Conservation (phyloP, 306 rosid genomes). For the Comarum palustre region DNA sequence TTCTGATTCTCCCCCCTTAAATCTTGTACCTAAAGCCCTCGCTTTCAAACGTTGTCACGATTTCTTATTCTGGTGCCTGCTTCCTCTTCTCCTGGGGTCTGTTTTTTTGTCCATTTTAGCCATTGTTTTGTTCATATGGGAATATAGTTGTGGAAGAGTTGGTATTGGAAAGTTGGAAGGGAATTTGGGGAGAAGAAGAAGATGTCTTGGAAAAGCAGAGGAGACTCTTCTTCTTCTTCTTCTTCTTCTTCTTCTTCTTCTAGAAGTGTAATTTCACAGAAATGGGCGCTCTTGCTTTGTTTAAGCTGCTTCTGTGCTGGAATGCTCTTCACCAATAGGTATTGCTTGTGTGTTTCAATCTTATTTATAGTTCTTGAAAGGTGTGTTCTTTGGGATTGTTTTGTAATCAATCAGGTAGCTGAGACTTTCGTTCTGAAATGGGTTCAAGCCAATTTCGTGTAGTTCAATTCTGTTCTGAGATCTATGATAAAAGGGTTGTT, state of each 20-base stretch:
- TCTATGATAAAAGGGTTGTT: slow-evolving; percentile 3
- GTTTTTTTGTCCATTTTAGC: slow-evolving; percentile 13
- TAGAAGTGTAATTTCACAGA: slow-evolving; percentile 52
- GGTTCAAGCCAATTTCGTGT: not conserved
- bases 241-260: slow-evolving; percentile 56
- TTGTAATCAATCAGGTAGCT: not conserved
- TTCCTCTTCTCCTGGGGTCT: slow-evolving; percentile 13
- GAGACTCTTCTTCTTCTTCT: slow-evolving; percentile 62
- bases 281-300: slow-evolving; percentile 78
- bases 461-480: slow-evolving; percentile 13
- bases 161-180: slow-evolving; percentile 13
- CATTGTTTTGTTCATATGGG: slow-evolving; percentile 33
- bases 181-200: slow-evolving; percentile 18
- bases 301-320: slow-evolving; percentile 83
- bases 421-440: slow-evolving; percentile 1
- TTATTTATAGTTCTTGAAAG: not conserved
- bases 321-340: slow-evolving; percentile 87
- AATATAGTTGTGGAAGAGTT: slow-evolving; percentile 21
- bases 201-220: slow-evolving; percentile 81
- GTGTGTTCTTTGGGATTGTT: not conserved
- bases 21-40: slow-evolving; percentile 22
- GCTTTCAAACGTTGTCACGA: slow-evolving; percentile 1
- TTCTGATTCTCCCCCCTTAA: slow-evolving; percentile 26
- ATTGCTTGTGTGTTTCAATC: slow-evolving; percentile 1
- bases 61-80: not conserved